Base-by-base conservation (phyloP, 306 rosid species). In the Ziziphus jujuba region DNA sequence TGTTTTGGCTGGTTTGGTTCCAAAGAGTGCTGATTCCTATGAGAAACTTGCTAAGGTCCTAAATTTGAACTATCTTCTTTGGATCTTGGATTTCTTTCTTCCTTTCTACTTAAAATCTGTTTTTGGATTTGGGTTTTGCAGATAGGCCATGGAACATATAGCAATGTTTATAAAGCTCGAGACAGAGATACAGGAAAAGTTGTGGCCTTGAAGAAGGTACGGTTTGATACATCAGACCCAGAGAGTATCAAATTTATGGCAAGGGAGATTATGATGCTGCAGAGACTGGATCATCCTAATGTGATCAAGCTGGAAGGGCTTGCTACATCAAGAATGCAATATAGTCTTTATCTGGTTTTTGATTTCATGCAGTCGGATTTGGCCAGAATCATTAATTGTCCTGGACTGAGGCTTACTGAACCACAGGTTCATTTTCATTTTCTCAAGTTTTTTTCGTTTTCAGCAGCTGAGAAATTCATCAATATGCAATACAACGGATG, bases 171-270 rank as follows among this genome's bases (percentile, higher is more conserved):
- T 76, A 87, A 90, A 78, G 96, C 96, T 8, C 59, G 78, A 55
- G 95, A 87, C 40, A 83, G 84, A 75, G 80, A 70, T 49, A 79
- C 79, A 4, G 77, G 79, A 52, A 87, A 83, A 80, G 74, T 87
- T 61, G 91, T 87, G 15, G 96, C 96, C 45, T 58, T 85, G 82
- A 90, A 90, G 81, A 90, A 90, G 64, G 96, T 90, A 3, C 72
- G 91, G 5, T 87, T 87, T 65, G 87, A 90, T 72, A 90, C 95
- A 16, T 85, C 91, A 0, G 91, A 85, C 75, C 72, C 87, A 1
- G 91, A 85, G 40, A 90, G 95, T 22, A 66, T 90, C 8, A 85
- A 76, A 68, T 87, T 90, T 44, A 90, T 90, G 96, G 95, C 96
- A 15, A 87, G 95, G 72, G 96, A 90, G 75, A 87, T 90, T 72